These are phyloP conservation scores for Rhizopus delemar DNA, from an alignment of 371 early-diverging fungal genomes.

Conservation along the genomic window DNA sequence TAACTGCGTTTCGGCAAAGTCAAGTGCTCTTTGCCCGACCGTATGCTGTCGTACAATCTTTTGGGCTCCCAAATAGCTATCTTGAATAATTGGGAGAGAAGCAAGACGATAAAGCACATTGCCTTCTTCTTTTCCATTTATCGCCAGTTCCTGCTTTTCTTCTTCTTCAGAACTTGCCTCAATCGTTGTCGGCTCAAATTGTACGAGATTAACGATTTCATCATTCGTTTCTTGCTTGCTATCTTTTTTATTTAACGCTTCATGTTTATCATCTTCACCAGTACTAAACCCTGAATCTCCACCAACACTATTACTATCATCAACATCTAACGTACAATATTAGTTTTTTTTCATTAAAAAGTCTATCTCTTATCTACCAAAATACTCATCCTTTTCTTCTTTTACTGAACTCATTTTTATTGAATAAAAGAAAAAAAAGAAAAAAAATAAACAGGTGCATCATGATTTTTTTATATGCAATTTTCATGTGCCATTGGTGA, in stretches of 20 bases:
- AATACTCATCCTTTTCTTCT: slow-evolving; percentile 11
- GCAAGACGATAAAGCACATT: slow-evolving; percentile 23
- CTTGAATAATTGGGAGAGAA: slow-evolving; percentile 29
- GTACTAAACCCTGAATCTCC: slow-evolving; percentile 27
- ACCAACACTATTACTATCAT: slow-evolving; percentile 15
- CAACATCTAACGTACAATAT: slow-evolving; percentile 10
- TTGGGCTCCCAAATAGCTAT: slow-evolving; percentile 21
- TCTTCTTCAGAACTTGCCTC: background rate
- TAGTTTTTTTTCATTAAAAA: background rate
- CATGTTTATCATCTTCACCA: slow-evolving; percentile 14
- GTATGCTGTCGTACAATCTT: slow-evolving; percentile 21
- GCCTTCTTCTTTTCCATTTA: background rate
- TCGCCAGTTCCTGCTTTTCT: background rate
- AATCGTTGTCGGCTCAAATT: background rate
- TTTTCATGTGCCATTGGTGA: background rate
- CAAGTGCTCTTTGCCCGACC: slow-evolving; percentile 25
- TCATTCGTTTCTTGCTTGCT: slow-evolving; percentile 3
- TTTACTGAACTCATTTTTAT: background rate
- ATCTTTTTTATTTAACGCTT: slow-evolving; percentile 1
- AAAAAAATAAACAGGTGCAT: background rate
- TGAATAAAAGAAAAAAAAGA: background rate
- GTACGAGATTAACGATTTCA: background rate
- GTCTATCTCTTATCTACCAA: background rate
- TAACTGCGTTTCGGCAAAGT: slow-evolving; percentile 26
- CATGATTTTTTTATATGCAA: background rate